phyloP scores from a whole-genome alignment of 345 rosid genomes.

The Gossypium arboreum region DNA sequence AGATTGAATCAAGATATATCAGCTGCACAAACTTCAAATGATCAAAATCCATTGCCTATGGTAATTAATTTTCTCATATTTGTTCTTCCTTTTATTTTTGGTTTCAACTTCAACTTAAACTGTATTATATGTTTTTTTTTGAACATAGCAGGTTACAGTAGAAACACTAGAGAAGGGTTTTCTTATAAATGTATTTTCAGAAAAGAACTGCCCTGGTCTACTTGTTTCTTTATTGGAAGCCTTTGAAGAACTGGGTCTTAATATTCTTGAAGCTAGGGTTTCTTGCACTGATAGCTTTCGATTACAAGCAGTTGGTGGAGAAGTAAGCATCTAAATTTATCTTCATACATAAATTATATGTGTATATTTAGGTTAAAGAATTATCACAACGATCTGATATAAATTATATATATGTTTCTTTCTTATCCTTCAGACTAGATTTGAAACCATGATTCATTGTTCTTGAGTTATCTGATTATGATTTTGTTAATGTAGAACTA shows the following conservation, averaged over 20 bases:
- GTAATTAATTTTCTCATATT: constrained; percentile 19
- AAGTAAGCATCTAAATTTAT: constrained; percentile 35
- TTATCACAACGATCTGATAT: too few relatives aligned
- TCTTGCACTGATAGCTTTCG: constrained; percentile 72
- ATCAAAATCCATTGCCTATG: constrained; percentile 35
- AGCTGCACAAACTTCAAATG: constrained; percentile 33
- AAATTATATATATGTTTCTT: too few relatives aligned
- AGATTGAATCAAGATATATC: constrained; percentile 51
- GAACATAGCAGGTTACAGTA: constrained; percentile 54
- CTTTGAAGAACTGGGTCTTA: constrained; percentile 75
- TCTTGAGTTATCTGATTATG: background rate
- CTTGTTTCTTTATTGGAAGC: constrained; percentile 78
- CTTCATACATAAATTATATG: background rate
- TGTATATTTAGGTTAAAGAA: background rate
- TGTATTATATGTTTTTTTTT: background rate
- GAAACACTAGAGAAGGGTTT: constrained; percentile 83
- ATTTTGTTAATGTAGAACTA: background rate
- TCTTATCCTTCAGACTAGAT: background rate
- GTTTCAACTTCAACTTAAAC: background rate
- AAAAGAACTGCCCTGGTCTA: constrained; percentile 65
- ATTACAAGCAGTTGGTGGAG: constrained; percentile 70
- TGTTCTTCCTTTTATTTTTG: background rate
- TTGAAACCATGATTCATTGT: background rate
- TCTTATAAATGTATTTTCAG: constrained; percentile 54
- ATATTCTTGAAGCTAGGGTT: constrained; percentile 89